Percentiles rank a stretch among this genome's conserved stretches.
phyloP scores from a whole-genome alignment of 352 stramenopile species.

The Pythium periplocum region DNA sequence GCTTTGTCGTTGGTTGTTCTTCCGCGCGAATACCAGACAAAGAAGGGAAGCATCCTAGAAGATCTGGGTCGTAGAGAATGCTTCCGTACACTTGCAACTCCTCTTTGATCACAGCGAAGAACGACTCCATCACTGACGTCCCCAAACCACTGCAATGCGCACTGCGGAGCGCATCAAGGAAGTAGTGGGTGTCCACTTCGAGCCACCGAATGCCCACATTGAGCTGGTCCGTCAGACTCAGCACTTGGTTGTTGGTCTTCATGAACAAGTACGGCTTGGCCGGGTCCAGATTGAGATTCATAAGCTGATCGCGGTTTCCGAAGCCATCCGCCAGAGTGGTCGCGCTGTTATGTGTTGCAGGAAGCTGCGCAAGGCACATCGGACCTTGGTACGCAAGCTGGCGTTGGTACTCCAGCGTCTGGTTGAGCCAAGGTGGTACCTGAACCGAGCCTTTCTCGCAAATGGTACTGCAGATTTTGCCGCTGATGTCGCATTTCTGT shows the following conservation, averaged over 20 bases:
- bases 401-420: conserved; percentile 39
- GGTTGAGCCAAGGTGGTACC: conserved; percentile 26
- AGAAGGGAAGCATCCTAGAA: conserved; percentile 56
- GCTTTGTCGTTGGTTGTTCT: conserved; percentile 29
- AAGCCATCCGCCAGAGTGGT: conserved; percentile 53
- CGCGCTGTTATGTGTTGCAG: too few relatives aligned
- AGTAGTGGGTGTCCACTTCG: conserved; percentile 69
- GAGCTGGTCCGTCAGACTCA: conserved; percentile 53
- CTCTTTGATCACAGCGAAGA: conserved; percentile 32
- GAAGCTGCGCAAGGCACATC: conserved; percentile 42
- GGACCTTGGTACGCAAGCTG: conserved; percentile 30
- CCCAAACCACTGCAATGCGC: conserved; percentile 50
- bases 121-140: conserved; percentile 24
- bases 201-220: conserved; percentile 49
- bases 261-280: conserved; percentile 46
- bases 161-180: conserved; percentile 45
- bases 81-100: conserved; percentile 37
- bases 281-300: conserved; percentile 40
- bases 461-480: conserved; percentile 34
- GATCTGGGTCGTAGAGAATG: conserved; percentile 36
- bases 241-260: conserved; percentile 65
- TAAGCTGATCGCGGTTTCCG: conserved; percentile 52
- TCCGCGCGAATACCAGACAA: conserved; percentile 46
- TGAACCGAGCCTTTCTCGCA: conserved; percentile 32
- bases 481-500: conserved; percentile 32